Percentiles rank a stretch among this genome's conserved stretches.
Evolutionary conservation across 768 basidiomycete genomes (phyloP).

Genomic region (Candolleomyces aberdarensis): DNA sequence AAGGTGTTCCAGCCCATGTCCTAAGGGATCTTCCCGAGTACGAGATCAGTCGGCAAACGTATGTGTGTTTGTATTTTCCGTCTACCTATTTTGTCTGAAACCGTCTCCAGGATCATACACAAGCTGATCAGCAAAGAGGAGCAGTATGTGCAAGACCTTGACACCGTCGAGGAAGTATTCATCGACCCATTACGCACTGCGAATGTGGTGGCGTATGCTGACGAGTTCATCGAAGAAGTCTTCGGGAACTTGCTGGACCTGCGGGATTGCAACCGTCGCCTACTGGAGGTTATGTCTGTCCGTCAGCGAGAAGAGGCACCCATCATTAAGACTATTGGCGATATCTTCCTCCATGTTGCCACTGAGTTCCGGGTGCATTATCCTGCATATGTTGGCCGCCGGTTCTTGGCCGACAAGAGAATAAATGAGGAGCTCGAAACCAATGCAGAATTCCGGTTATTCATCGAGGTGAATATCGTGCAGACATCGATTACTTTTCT

Average conservation of each 20-base stretch:
- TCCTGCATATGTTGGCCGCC: slow-evolving; percentile 79
- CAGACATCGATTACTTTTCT: not conserved
- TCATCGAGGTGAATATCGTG: slow-evolving; percentile 67
- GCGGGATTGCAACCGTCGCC: slow-evolving; percentile 74
- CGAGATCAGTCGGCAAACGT: slow-evolving; percentile 83
- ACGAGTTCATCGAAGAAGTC: slow-evolving; percentile 85
- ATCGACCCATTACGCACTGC: slow-evolving; percentile 48
- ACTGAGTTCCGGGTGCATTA: slow-evolving; percentile 86
- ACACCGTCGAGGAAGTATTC: slow-evolving; percentile 70
- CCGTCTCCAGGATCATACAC: slow-evolving; percentile 61
- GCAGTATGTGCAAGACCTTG: slow-evolving; percentile 85
- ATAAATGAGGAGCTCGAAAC: slow-evolving; percentile 82
- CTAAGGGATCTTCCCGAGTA: slow-evolving; percentile 57
- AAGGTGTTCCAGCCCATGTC: slow-evolving; percentile 40
- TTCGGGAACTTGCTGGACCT: slow-evolving; percentile 88
- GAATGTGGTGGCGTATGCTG: slow-evolving; percentile 51
- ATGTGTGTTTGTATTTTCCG: slow-evolving; percentile 12
- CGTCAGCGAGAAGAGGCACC: slow-evolving; percentile 84
- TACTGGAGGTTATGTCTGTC: slow-evolving; percentile 85
- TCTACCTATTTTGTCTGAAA: not conserved
- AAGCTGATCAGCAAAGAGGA: slow-evolving; percentile 88
- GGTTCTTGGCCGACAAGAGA: slow-evolving; percentile 82
- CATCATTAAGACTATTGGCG: slow-evolving; percentile 82
- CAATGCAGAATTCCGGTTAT: slow-evolving; percentile 78
- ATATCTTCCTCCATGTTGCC: slow-evolving; percentile 84